Percentiles rank a stretch among this genome's conserved stretches.
Conservation (phyloP, 495 filamentous ascomycete species). For the Aspergillus haitiensis region DNA sequence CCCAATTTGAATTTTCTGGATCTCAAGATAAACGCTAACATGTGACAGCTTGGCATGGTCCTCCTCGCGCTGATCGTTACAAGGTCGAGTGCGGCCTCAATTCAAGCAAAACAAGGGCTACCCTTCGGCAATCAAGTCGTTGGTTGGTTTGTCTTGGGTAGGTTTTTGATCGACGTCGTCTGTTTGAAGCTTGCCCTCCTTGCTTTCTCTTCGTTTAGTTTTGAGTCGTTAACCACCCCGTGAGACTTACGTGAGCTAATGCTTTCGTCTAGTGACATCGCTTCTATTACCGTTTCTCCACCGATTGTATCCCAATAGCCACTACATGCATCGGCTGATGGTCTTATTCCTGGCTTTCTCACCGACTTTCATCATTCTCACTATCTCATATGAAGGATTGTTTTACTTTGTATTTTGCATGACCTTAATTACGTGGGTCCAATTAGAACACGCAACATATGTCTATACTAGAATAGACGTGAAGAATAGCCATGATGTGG, state of each 20-base stretch:
- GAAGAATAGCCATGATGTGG: slow-evolving; percentile 20
- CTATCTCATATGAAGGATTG: slow-evolving; percentile 95
- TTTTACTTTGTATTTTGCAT: slow-evolving; percentile 92
- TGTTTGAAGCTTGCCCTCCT: not conserved
- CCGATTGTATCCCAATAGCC: slow-evolving; percentile 73
- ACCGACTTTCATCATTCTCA: slow-evolving; percentile 92
- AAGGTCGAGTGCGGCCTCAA: slow-evolving; percentile 70
- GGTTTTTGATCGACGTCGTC: slow-evolving; percentile 26
- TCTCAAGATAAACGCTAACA: slow-evolving; percentile 12
- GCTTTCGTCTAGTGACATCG: slow-evolving; percentile 58
- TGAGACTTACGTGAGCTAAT: slow-evolving; percentile 11
- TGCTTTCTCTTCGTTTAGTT: not conserved
- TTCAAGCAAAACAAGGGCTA: slow-evolving; percentile 87
- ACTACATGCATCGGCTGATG: slow-evolving; percentile 87
- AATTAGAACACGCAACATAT: slow-evolving; percentile 80
- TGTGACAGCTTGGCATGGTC: slow-evolving; percentile 69
- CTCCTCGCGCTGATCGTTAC: slow-evolving; percentile 84
- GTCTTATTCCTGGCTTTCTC: slow-evolving; percentile 92
- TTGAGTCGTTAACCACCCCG: no score
- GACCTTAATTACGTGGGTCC: slow-evolving; percentile 84
- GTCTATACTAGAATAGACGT: slow-evolving; percentile 44
- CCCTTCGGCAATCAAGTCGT: slow-evolving; percentile 85
- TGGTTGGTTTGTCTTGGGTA: slow-evolving; percentile 83
- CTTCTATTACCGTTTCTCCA: slow-evolving; percentile 80
- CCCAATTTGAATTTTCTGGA: not conserved